Percentiles rank a stretch among this genome's conserved stretches.
phyloP scores from a whole-genome alignment of 805 yeast genomes.

The Lipomyces yamadae region DNA sequence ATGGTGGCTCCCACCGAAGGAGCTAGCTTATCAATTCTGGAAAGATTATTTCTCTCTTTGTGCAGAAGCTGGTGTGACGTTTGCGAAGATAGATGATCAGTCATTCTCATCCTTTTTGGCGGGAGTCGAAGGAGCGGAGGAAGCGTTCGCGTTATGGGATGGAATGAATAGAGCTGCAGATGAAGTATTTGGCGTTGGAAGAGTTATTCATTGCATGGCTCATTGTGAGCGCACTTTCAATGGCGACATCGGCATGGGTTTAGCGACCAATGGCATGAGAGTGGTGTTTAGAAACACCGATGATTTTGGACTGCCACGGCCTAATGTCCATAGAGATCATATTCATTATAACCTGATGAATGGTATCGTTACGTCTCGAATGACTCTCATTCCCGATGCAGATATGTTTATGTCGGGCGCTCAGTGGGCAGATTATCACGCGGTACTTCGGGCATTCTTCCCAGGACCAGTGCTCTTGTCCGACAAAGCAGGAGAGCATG shows the following conservation, averaged over 20 bases:
- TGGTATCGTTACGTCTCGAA: constrained; percentile 8
- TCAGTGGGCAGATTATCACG: constrained; percentile 19
- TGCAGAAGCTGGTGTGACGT: constrained; percentile 6
- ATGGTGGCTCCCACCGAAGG: constrained; percentile 19
- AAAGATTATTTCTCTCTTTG: constrained; percentile 8
- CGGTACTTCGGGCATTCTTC: constrained; percentile 14
- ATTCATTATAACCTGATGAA: constrained; percentile 15
- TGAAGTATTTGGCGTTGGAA: constrained; percentile 6
- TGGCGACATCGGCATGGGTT: constrained; percentile 12
- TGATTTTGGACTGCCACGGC: constrained; percentile 18
- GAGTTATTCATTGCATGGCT: constrained; percentile 17
- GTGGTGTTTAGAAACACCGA: constrained; percentile 15
- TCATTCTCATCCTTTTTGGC: constrained; percentile 10
- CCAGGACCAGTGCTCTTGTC: constrained; percentile 15
- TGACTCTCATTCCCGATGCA: constrained; percentile 15
- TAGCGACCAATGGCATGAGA: constrained; percentile 7
- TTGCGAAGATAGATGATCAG: constrained; percentile 14
- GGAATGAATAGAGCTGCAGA: constrained; percentile 13
- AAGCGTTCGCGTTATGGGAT: constrained; percentile 12
- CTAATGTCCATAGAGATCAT: constrained; percentile 14
- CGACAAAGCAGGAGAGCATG: constrained; percentile 16
- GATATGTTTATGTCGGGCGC: constrained; percentile 19
- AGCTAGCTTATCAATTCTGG: constrained; percentile 10
- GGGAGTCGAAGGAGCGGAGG: constrained; percentile 14
- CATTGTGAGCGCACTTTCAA: constrained; percentile 12